Evolutionary conservation across 1,284 basidiomycete genomes (phyloP).

Genomic region (Caloboletus firmus): DNA sequence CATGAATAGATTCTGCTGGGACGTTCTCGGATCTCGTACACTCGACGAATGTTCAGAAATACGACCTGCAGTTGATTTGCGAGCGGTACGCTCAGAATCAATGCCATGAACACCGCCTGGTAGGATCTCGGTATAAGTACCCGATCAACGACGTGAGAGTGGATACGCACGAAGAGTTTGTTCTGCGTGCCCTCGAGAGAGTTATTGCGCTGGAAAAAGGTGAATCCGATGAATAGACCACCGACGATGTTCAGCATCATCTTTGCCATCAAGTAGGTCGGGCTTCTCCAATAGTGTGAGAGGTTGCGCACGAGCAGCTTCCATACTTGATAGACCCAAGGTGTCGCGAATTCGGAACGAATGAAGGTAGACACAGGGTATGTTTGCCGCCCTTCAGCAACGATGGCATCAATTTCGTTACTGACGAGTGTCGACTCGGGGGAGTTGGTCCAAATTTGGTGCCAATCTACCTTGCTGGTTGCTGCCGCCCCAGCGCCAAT

Average conservation of each 20-base stretch:
- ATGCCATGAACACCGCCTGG: slow-evolving; percentile 28
- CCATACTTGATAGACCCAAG: slow-evolving; percentile 50
- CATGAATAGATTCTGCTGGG: slow-evolving; percentile 82
- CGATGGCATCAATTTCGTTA: slow-evolving; percentile 41
- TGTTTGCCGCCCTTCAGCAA: slow-evolving; percentile 38
- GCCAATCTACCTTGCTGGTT: slow-evolving; percentile 46
- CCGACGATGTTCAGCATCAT: slow-evolving; percentile 55
- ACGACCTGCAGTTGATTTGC: slow-evolving; percentile 34
- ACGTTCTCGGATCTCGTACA: slow-evolving; percentile 75
- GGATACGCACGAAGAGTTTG: slow-evolving; percentile 61
- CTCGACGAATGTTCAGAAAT: slow-evolving; percentile 39
- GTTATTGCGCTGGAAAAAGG: slow-evolving; percentile 70
- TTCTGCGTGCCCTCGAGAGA: slow-evolving; percentile 77
- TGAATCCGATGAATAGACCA: slow-evolving; percentile 65
- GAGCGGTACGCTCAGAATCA: slow-evolving; percentile 30
- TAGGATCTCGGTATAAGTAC: not conserved
- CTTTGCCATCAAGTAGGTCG: slow-evolving; percentile 79
- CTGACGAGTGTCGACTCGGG: slow-evolving; percentile 37
- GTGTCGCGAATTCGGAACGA: slow-evolving; percentile 52
- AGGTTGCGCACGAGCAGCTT: slow-evolving; percentile 43
- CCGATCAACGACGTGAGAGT: not conserved
- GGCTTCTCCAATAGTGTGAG: slow-evolving; percentile 51
- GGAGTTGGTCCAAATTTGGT: slow-evolving; percentile 45
- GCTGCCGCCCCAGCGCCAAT: slow-evolving; percentile 67
- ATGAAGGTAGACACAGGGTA: slow-evolving; percentile 36